Percentiles rank a stretch among this genome's conserved stretches.
phyloP scores from a whole-genome alignment of 2,329 filamentous ascomycete species.

The Aspergillus carbonarius region DNA sequence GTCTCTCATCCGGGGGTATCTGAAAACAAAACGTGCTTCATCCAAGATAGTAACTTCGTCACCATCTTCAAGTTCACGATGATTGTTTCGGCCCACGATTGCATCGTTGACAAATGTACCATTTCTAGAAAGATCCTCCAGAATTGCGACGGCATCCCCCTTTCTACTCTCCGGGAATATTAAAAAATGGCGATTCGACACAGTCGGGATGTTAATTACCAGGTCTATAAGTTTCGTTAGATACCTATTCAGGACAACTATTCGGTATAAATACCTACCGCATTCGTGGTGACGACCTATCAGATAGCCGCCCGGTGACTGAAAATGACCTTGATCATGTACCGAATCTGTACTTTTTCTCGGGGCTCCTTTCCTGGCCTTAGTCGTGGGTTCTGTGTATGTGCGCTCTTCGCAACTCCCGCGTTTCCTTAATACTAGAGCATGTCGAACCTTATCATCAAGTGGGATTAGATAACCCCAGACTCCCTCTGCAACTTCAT shows the following conservation, averaged over 20 bases:
- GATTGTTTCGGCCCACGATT: conserved; percentile 86
- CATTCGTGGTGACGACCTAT: conserved; percentile 93
- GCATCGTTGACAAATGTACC: conserved; percentile 95
- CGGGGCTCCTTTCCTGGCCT: conserved; percentile 43
- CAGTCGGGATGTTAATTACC: conserved; percentile 70
- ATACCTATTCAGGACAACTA: neutral
- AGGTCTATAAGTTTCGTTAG: conserved; percentile 56
- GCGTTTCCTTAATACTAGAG: conserved; percentile 73
- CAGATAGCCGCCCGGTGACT: conserved; percentile 78
- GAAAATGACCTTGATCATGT: conserved; percentile 57
- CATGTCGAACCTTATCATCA: conserved; percentile 66
- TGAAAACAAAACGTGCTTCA: conserved; percentile 84
- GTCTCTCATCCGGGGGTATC: conserved; percentile 74
- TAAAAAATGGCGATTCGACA: conserved; percentile 74
- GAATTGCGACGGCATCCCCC: conserved; percentile 64
- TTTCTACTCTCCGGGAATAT: conserved; percentile 57
- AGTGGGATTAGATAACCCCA: conserved; percentile 94
- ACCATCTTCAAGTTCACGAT: conserved; percentile 80
- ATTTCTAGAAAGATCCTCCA: conserved; percentile 94
- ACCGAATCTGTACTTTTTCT: conserved; percentile 55
- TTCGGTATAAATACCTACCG: conserved; percentile 57
- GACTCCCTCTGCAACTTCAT: conserved; percentile 80
- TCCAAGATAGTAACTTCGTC: conserved; percentile 88
- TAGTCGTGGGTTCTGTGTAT: conserved; percentile 37
- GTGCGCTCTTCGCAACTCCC: conserved; percentile 62